A percentile compares a stretch with the other conserved stretches of the same genome.
Conservation (phyloP, 2,329 filamentous ascomycete genomes). For the Aspergillus niger region DNA sequence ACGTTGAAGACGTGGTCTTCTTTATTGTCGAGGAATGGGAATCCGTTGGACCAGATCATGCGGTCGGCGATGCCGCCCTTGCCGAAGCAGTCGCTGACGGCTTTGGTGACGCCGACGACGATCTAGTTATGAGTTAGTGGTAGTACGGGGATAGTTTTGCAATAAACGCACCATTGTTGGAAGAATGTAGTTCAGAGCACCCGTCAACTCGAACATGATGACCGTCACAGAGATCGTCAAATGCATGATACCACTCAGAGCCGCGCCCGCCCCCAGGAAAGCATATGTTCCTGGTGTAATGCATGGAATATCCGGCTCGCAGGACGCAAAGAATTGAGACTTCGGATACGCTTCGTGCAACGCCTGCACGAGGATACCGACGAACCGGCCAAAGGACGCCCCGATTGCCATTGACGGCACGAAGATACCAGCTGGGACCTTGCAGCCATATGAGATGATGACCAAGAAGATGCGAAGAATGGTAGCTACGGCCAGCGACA, state of each 20-base stretch:
- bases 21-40: slow-evolving; percentile 95
- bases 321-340: slow-evolving; percentile 83
- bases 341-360: slow-evolving; percentile 81
- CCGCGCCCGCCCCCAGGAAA: slow-evolving; percentile 87
- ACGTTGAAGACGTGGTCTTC: slow-evolving; percentile 97
- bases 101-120: slow-evolving; percentile 94
- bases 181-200: slow-evolving; percentile 94
- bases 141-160: not conserved
- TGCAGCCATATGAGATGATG: slow-evolving; percentile 95
- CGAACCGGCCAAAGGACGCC: slow-evolving; percentile 85
- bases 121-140: slow-evolving; percentile 55
- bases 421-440: slow-evolving; percentile 96
- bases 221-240: slow-evolving; percentile 95
- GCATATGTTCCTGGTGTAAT: slow-evolving; percentile 98
- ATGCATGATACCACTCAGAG: slow-evolving; percentile 96
- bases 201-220: slow-evolving; percentile 98
- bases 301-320: slow-evolving; percentile 87
- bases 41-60: slow-evolving; percentile 98
- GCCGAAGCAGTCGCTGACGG: slow-evolving; percentile 85
- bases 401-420: slow-evolving; percentile 98
- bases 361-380: slow-evolving; percentile 92
- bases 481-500: slow-evolving; percentile 77
- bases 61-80: slow-evolving; percentile 95
- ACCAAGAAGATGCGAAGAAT: slow-evolving; percentile 79
- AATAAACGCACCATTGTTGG: slow-evolving; percentile 74